Percentiles rank a stretch among this genome's conserved stretches.
Evolutionary conservation across 2,329 filamentous ascomycete species (phyloP).

Genomic region (Neocatenulostroma microsporum): DNA sequence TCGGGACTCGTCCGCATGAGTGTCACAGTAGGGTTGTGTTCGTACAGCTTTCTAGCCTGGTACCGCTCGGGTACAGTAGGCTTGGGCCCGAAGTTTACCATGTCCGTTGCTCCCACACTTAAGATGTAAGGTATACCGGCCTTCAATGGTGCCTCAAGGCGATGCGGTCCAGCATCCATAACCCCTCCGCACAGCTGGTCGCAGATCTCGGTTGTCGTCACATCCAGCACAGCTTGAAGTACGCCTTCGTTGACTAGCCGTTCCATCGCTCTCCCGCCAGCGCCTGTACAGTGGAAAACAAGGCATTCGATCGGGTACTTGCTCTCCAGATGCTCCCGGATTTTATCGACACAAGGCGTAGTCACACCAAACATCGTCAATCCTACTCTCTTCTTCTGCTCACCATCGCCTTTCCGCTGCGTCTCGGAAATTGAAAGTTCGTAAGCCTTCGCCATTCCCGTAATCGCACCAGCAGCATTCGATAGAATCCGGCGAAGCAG

Average conservation of each 20-base stretch:
- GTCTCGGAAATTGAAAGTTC: constrained; percentile 12
- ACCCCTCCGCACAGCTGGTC: constrained; percentile 57
- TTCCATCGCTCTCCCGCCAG: constrained; percentile 63
- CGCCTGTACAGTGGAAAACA: constrained; percentile 63
- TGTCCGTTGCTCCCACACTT: constrained; percentile 46
- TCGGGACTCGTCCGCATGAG: constrained; percentile 55
- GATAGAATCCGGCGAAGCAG: constrained; percentile 50
- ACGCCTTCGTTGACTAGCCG: constrained; percentile 49
- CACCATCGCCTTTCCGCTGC: not conserved
- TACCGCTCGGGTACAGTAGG: constrained; percentile 51
- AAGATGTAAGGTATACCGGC: constrained; percentile 53
- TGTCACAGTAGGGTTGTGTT: constrained; percentile 60
- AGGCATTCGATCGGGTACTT: constrained; percentile 49
- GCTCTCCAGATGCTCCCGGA: constrained; percentile 45
- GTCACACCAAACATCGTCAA: constrained; percentile 72
- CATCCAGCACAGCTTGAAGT: constrained; percentile 58
- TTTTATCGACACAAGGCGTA: constrained; percentile 54
- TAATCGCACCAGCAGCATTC: constrained; percentile 57
- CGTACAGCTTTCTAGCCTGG: constrained; percentile 46
- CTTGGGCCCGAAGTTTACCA: constrained; percentile 56
- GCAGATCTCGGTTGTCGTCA: constrained; percentile 64
- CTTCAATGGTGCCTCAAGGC: constrained; percentile 51
- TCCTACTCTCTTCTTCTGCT: constrained; percentile 45
- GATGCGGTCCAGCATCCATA: constrained; percentile 50
- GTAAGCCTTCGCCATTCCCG: constrained; percentile 50